Base-by-base conservation (phyloP, 2,329 filamentous ascomycete species). In the Penicillium brevicompactum region DNA sequence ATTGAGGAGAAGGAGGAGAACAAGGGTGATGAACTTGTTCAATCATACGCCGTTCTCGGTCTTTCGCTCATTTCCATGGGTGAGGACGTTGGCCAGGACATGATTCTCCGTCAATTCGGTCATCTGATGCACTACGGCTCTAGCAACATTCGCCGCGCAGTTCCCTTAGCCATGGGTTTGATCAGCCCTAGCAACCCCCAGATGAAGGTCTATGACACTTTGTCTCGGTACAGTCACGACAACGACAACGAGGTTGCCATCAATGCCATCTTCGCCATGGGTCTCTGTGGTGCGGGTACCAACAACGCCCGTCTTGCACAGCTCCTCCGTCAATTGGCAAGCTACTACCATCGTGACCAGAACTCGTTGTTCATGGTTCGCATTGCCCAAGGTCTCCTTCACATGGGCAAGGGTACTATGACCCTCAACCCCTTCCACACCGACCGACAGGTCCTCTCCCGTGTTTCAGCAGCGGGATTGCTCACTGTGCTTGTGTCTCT, bases 111-210 rank as follows among this genome's bases (percentile, higher is more conserved):
- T 55, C 94, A 97, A 70, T 97, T 99, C 67, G 94, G 92, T 47
- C 94, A 99, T 74, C 82, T 99, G 57, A 99, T 99, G 94, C 94
- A 99, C 78, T 99, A 99, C 69, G 94, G 95, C 61, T 93, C 97
- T 74, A 84, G 92, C 70, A 97, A 99, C 73, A 99, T 99, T 67
- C 89, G 94, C 59, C 94, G 94, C 71, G 93, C 92, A 18, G 94
- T 99, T 30, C 94, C 94, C 34, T 82, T 99, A 51, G 94, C 94
- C 24, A 95, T 99, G 91, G 95, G 92, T 68, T 84, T 99, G 51
- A 88, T 99, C 70, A 96, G 91, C 77, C 91, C 95, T 11, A 97
- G 92, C 78, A 99, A 99, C 79, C 94, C 94, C 10, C 95, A 99
- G 74, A 99, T 99, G 93, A 99, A 97, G 82, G 90, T 99, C 46